Evolutionary conservation across 345 rosid genomes (phyloP).

Genomic region (Syzygium aromaticum): DNA sequence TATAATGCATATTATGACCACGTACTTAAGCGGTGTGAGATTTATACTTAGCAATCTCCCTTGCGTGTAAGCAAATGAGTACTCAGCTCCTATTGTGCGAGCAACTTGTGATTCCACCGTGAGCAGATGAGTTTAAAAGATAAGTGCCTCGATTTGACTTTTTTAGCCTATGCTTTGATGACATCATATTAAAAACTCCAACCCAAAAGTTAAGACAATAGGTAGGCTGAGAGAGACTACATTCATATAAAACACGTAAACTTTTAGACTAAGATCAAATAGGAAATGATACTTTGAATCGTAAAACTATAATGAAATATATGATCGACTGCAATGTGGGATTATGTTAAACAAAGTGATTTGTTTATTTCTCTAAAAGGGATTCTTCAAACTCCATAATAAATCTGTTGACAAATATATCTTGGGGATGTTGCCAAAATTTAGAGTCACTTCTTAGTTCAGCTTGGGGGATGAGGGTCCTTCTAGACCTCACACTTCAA

Average conservation of each 20-base stretch:
- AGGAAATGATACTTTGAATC: too few relatives aligned
- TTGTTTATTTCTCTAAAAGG: not conserved
- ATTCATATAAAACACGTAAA: not conserved
- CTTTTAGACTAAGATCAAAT: not conserved
- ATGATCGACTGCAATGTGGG: not conserved
- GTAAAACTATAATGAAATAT: too few relatives aligned
- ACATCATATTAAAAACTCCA: not conserved
- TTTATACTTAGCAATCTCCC: not conserved
- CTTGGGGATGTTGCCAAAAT: not conserved
- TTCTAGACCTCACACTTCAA: not conserved
- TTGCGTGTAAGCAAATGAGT: not conserved
- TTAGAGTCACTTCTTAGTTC: not conserved
- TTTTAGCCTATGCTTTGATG: not conserved
- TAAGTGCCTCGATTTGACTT: not conserved
- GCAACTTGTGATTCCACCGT: not conserved
- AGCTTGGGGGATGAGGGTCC: not conserved
- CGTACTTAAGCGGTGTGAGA: not conserved
- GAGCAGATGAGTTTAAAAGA: not conserved
- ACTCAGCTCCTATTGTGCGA: not conserved
- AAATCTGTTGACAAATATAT: not conserved
- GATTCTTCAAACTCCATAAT: not conserved
- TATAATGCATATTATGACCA: not conserved
- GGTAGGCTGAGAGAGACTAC: not conserved
- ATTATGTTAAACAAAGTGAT: not conserved
- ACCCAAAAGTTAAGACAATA: not conserved